Evolutionary conservation across 2,329 filamentous ascomycete species (phyloP).

Genomic region (Aspergillus pseudoglaucus): DNA sequence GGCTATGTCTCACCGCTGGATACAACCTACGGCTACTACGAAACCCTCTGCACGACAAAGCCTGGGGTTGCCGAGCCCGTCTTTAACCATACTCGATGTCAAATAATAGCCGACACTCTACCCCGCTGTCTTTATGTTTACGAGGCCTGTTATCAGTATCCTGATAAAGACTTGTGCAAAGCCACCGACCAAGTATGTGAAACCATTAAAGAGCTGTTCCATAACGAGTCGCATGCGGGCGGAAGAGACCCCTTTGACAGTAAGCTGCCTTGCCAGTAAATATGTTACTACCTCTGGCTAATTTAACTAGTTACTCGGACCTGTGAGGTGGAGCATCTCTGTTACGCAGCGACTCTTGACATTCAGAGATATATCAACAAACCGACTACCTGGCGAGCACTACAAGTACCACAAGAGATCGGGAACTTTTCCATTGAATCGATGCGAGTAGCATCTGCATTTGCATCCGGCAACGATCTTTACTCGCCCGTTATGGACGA

Average conservation of each 20-base stretch:
- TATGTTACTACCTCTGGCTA: too few relatives aligned
- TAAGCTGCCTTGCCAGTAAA: conserved; percentile 3
- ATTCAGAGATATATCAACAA: conserved; percentile 18
- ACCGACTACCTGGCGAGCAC: conserved; percentile 10
- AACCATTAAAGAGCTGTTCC: conserved; percentile 10
- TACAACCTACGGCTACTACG: conserved; percentile 40
- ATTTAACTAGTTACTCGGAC: conserved; percentile 12
- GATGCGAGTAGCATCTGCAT: conserved; percentile 5
- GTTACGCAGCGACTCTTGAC: conserved; percentile 10
- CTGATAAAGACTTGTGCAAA: conserved; percentile 14
- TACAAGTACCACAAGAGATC: conserved; percentile 9
- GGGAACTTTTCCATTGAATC: conserved; percentile 10
- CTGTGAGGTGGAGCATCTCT: conserved; percentile 14
- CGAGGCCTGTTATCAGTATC: conserved; percentile 24
- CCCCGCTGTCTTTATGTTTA: conserved; percentile 41
- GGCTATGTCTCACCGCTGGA: conserved; percentile 40
- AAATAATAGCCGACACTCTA: conserved; percentile 41
- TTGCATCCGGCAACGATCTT: conserved; percentile 6
- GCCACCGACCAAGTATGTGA: conserved; percentile 12
- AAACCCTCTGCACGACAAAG: conserved; percentile 43
- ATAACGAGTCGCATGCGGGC: conserved; percentile 14
- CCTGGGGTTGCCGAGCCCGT: conserved; percentile 37
- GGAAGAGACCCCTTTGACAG: conserved; percentile 20
- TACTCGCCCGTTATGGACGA: conserved; percentile 6
- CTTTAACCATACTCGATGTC: conserved; percentile 42